Base-by-base conservation (phyloP, 768 basidiomycete species). In the Pseudohyphozyma bogoriensis region DNA sequence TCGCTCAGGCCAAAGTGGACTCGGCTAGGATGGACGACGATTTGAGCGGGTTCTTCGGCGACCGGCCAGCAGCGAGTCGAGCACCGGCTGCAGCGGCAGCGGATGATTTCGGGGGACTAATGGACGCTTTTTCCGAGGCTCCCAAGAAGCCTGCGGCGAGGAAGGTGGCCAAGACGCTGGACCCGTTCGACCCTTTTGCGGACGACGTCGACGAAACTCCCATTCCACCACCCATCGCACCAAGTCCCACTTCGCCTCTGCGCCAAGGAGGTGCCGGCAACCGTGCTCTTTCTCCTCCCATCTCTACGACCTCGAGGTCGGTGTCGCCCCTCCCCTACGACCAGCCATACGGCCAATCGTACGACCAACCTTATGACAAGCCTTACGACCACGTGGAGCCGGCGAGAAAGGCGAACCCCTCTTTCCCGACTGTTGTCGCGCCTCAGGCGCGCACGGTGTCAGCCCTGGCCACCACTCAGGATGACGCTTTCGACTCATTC, bases 21-120 rank as follows among this genome's bases (percentile, higher is more conserved):
- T 83, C 81, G 61, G 83, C 86, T 72, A 89, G 92, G 2, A 80
- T 83, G 53, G 86, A 87, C 61, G 88, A 85, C 78, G 79, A 77
- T 55, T 82, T 86, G 4, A 87, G 89, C 8, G 81, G 79, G 63
- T 88, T 85, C 46, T 93, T 96, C 62, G 92, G 90, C 39, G 89
- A 58, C 42, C 32, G 26, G 29, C 6, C 26, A 20, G 10, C n/a
- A 0, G 15, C 37, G 47, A 20, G 49, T 29, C 51, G 45, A 6
- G 26, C 55, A 2, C 51, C 58, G 9, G 18, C 29, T 0, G 55
- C 42, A 4, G 55, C 65, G 28, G 55, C 58, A 3, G 56, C 58
- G n/a, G 59, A 66, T 28, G 61, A 63, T 4, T 66, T 66, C 20
- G 59, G 59, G 18, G 65, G 65, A 0, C 36, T 66, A 2, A 26